These are phyloP conservation scores for Colletotrichum sp. DNA, from an alignment of 2,329 filamentous ascomycete species.

Conservation along the genomic window DNA sequence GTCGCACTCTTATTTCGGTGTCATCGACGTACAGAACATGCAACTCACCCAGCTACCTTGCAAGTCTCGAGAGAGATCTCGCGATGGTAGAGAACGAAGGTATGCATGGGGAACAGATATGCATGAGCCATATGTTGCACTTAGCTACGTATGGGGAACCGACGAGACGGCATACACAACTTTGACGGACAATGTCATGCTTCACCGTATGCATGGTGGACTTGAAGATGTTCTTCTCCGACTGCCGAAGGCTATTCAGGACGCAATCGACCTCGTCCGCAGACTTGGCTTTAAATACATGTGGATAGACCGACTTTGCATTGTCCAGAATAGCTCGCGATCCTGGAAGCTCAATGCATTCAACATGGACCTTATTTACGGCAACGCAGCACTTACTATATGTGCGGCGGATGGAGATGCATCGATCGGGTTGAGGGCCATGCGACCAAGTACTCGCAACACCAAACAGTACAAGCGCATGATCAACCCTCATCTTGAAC, in stretches of 20 bases:
- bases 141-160: constrained; percentile 50
- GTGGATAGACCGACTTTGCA: constrained; percentile 24
- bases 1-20: constrained; percentile 2
- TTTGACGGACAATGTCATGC: not conserved
- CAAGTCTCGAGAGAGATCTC: not conserved
- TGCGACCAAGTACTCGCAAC: not conserved
- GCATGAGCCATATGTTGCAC: constrained; percentile 42
- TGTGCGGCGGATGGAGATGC: constrained; percentile 35
- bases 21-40: constrained; percentile 13
- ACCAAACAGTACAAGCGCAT: constrained; percentile 35
- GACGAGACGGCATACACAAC: not conserved
- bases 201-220: not conserved
- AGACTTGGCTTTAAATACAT: constrained; percentile 17
- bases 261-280: constrained; percentile 44
- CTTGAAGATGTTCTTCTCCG: not conserved
- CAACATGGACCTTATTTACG: constrained; percentile 52
- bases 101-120: not conserved
- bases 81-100: not conserved
- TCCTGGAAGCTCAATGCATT: constrained; percentile 32
- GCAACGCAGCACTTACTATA: constrained; percentile 48
- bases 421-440: constrained; percentile 27
- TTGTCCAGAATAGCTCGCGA: constrained; percentile 18
- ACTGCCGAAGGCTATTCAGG: constrained; percentile 35
- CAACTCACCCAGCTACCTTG: not conserved
- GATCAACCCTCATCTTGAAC: constrained; percentile 36